phyloP scores from a whole-genome alignment of 371 early-diverging fungal species.

The Blyttiomyces sp. region DNA sequence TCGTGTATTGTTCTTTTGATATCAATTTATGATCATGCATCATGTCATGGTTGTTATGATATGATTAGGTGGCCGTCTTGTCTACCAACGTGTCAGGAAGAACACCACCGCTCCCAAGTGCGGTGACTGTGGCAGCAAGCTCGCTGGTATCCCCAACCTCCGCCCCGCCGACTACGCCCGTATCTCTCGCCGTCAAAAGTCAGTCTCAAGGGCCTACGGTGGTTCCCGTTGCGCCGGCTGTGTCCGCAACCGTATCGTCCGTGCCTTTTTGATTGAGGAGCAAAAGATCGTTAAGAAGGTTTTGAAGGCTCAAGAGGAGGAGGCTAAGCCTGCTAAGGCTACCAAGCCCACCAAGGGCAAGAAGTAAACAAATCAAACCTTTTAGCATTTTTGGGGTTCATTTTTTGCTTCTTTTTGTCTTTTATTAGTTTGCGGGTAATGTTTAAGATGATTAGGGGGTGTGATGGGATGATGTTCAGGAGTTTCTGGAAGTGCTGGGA shows the following conservation, averaged over 20 bases:
- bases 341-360: constrained; percentile 23
- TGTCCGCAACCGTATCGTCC: constrained; percentile 90
- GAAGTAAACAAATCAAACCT: constrained; percentile 31
- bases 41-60: neutral
- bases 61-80: constrained; percentile 79
- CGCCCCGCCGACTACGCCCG: constrained; percentile 88
- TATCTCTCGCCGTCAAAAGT: constrained; percentile 90
- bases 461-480: too few species aligned
- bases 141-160: constrained; percentile 89
- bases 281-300: constrained; percentile 99
- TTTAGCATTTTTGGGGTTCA: too few species aligned
- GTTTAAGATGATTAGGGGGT: too few species aligned
- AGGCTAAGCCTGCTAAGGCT: constrained; percentile 32
- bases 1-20: too few species aligned
- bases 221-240: constrained; percentile 91
- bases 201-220: constrained; percentile 95
- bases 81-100: constrained; percentile 90
- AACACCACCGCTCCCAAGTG: constrained; percentile 89
- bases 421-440: too few species aligned
- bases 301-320: constrained; percentile 72
- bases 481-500: too few species aligned
- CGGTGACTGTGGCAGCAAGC: constrained; percentile 93
- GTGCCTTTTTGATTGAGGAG: constrained; percentile 98
- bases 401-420: too few species aligned
- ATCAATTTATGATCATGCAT: too few species aligned